phyloP scores from a whole-genome alignment of 1,139 yeast genomes.

The Suhomyces ambrosiae region DNA sequence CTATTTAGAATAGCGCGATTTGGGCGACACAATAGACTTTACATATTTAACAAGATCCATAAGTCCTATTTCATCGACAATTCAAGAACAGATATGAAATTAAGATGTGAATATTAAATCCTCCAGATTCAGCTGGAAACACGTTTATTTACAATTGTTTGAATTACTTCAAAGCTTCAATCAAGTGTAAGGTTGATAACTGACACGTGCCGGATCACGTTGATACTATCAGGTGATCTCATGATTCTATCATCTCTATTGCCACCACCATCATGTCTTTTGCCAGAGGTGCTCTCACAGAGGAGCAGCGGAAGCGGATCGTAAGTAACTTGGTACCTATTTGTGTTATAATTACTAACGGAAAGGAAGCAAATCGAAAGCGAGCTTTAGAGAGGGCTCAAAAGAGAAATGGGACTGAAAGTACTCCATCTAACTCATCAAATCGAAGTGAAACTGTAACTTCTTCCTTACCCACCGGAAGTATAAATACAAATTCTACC shows the following conservation, averaged over 20 bases:
- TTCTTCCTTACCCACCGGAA: too few relatives aligned
- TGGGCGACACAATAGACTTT: not conserved
- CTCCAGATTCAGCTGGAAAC: too few relatives aligned
- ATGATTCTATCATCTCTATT: not conserved
- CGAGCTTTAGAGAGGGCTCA: constrained; percentile 60
- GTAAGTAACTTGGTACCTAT: constrained; percentile 13
- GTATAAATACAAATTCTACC: constrained; percentile 1
- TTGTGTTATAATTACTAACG: constrained; percentile 8
- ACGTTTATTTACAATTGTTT: too few relatives aligned
- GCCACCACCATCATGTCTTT: constrained; percentile 14
- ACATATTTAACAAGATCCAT: too few relatives aligned
- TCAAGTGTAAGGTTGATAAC: too few relatives aligned
- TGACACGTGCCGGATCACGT: too few relatives aligned
- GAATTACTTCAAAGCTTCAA: too few relatives aligned
- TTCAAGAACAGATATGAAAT: too few relatives aligned
- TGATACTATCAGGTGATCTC: not conserved
- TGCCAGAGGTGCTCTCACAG: constrained; percentile 16
- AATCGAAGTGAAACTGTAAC: too few relatives aligned
- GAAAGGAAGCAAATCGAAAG: constrained; percentile 59
- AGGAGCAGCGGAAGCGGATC: constrained; percentile 18
- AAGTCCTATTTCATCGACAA: too few relatives aligned
- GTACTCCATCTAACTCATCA: too few relatives aligned
- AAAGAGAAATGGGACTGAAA: constrained; percentile 33
- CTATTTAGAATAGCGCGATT: not conserved
- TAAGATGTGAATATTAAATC: too few relatives aligned